A percentile compares a stretch with the other conserved stretches of the same genome.
Evolutionary conservation across 495 filamentous ascomycete species (phyloP).

Genomic region (Hypoxylon fragiforme): DNA sequence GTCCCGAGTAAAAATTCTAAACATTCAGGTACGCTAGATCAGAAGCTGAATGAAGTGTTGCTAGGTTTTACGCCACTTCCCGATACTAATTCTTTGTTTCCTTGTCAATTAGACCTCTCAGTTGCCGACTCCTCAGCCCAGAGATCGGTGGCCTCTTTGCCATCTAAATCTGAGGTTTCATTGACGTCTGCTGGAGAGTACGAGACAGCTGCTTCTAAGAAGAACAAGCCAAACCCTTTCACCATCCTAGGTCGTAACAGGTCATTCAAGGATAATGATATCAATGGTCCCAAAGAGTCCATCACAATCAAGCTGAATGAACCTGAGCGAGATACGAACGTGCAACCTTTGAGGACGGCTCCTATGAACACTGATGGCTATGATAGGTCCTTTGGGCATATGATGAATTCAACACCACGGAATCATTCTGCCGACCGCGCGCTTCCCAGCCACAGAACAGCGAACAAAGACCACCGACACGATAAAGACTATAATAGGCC

Average conservation of each 20-base stretch:
- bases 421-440: slow-evolving; percentile 67
- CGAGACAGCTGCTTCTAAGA: slow-evolving; percentile 43
- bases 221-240: slow-evolving; percentile 58
- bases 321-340: slow-evolving; percentile 41
- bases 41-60: slow-evolving; percentile 11
- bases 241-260: slow-evolving; percentile 67
- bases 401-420: slow-evolving; percentile 63
- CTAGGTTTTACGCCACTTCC: slow-evolving; percentile 15
- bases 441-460: slow-evolving; percentile 35
- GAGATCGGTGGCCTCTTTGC: slow-evolving; percentile 39
- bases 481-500: slow-evolving; percentile 51
- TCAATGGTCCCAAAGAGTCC: slow-evolving; percentile 45
- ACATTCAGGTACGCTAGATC: slow-evolving; percentile 47
- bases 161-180: slow-evolving; percentile 51
- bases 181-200: slow-evolving; percentile 45
- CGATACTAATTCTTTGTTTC: slow-evolving; percentile 28
- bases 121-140: slow-evolving; percentile 43
- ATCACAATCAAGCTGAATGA: slow-evolving; percentile 41
- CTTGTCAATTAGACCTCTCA: slow-evolving; percentile 41
- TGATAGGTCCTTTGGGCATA: slow-evolving; percentile 65
- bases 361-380: slow-evolving; percentile 56
- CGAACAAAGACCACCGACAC: slow-evolving; percentile 42
- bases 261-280: slow-evolving; percentile 63
- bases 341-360: slow-evolving; percentile 55
- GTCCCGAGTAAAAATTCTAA: slow-evolving; percentile 48